Base-by-base conservation (phyloP, 768 basidiomycete species). In the Boletales sp. region DNA sequence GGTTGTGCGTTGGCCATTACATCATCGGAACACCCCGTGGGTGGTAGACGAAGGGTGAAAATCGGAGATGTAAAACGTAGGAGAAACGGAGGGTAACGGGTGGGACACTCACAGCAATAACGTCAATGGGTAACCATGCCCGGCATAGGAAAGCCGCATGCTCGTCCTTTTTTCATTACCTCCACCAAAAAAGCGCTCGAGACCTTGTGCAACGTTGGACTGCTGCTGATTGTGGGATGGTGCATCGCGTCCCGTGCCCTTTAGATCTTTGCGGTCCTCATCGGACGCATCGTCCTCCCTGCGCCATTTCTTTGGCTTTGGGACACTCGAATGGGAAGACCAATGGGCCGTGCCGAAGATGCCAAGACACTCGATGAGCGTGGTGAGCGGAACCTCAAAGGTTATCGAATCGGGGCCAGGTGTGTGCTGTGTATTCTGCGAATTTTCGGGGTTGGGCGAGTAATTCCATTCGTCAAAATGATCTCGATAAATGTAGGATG, bases 301-400 rank as follows among this genome's bases (percentile, higher is more conserved):
- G 48, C 70, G 73, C 77, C 79, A 81, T 49, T 70, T 74, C 61
- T 73, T 81, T 56, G 70, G 73, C 54, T 74, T 76, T 18, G 59
- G 57, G 9, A 56, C 60, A 42, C 46, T 59, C n/a, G 63, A 51
- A 56, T 57, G 54, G 46, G 59, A 62, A 13, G 70, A 62, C 13
- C 71, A 60, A 33, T 65, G 61, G 31, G 87, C 90, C 11, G 92
- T 89, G 28, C 95, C 94, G 60, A 94, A 97, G 48, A 97, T 86
- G 60, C 95, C 94, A 31, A 99, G 74, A 60, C 90, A 94, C 56
- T 96, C 93, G 53, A 96, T 79, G 44, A 97, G 71, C 4, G 84
- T 86, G 63, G 82, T 80, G 35, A 99, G 79, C 3, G 87, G 87
- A 49, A 99, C 78, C 66, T 94, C 91, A 60, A 97, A 88, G 0